Conservation (phyloP, 352 stramenopile genomes). For the Phytopythium oedochilum region DNA sequence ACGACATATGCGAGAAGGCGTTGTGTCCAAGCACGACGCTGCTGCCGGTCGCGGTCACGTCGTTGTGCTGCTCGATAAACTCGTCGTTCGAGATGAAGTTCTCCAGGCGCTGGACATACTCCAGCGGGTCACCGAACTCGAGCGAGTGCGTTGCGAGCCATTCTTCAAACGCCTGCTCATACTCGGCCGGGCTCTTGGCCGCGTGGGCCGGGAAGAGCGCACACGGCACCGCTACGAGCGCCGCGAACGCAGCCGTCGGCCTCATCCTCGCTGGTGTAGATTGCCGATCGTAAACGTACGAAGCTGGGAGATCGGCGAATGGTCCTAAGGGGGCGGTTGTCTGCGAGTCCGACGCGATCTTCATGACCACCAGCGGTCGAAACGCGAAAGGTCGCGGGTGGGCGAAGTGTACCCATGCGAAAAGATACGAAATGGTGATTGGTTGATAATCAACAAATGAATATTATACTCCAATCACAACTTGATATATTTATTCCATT, state of each 20-base stretch:
- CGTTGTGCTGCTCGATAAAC: constrained; percentile 87
- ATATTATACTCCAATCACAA: background rate
- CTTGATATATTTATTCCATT: too few relatives aligned
- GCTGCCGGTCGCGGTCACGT: background rate
- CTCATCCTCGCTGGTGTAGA: constrained; percentile 1
- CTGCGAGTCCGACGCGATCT: background rate
- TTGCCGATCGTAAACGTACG: too few relatives aligned
- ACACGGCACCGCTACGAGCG: constrained; percentile 11
- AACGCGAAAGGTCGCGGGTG: background rate
- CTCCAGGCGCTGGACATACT: constrained; percentile 65
- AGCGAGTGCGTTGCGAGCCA: constrained; percentile 51
- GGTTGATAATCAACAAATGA: background rate
- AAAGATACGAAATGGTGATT: constrained; percentile 1
- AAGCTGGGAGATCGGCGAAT: background rate
- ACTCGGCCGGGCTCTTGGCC: constrained; percentile 45
- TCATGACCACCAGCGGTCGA: background rate
- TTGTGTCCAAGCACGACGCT: constrained; percentile 26
- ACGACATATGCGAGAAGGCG: constrained; percentile 88
- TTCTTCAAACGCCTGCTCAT: constrained; percentile 59
- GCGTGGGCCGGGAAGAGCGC: background rate
- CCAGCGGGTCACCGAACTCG: constrained; percentile 49
- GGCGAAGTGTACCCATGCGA: constrained; percentile 1
- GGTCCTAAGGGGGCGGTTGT: background rate
- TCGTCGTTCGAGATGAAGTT: constrained; percentile 83
- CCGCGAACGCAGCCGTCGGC: constrained; percentile 8